Evolutionary conservation across 257 asterid genomes (phyloP).

Genomic region (Solanum habrochaites): DNA sequence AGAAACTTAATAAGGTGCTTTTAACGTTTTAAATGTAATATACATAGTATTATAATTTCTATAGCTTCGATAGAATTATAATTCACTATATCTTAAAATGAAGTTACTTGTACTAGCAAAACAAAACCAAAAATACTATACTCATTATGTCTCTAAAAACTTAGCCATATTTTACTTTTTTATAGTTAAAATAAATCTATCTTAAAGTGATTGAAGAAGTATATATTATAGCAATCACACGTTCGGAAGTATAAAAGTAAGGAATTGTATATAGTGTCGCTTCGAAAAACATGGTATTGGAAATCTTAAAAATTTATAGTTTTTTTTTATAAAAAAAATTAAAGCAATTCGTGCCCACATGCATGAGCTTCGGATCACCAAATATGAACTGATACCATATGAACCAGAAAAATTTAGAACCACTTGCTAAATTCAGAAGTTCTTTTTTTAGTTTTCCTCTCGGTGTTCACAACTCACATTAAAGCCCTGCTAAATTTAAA

Average conservation of each 20-base stretch:
- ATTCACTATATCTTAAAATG: not conserved
- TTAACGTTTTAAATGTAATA: not conserved
- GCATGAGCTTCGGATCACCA: not conserved
- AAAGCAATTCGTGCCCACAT: not conserved
- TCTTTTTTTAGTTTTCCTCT: no score
- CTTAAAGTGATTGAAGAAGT: not conserved
- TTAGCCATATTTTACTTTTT: not conserved
- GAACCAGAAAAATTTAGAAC: fast-evolving
- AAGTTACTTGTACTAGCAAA: not conserved
- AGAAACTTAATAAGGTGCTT: not conserved
- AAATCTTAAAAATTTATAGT: no score
- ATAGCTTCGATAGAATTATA: not conserved
- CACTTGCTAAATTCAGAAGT: not conserved
- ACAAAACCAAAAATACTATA: not conserved
- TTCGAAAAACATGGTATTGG: no score
- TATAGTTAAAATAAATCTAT: not conserved
- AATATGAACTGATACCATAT: no score
- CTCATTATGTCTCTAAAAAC: not conserved
- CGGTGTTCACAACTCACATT: no score
- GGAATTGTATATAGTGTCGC: not conserved
- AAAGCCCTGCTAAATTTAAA: no score
- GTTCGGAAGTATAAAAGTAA: not conserved
- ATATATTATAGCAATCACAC: not conserved
- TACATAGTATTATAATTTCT: not conserved
- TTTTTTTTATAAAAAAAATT: no score